Conservation (phyloP, 1,284 basidiomycete genomes). For the Mycena sp. region DNA sequence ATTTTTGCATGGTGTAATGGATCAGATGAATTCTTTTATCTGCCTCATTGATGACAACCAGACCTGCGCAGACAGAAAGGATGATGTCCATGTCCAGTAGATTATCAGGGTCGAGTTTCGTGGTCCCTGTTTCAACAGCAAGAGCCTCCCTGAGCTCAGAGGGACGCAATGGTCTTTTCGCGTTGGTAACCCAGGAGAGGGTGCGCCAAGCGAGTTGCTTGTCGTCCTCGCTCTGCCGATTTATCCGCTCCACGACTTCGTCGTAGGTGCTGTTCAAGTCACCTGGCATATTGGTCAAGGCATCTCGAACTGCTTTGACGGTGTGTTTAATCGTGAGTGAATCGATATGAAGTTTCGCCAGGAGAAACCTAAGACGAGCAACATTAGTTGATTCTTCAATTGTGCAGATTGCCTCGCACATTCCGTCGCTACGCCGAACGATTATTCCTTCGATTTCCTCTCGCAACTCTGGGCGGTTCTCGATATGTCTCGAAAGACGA, state of each 20-base stretch:
- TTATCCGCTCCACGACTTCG: not conserved
- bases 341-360: constrained; percentile 1
- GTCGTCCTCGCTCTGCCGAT: not conserved
- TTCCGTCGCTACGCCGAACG: not conserved
- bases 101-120: not conserved
- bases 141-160: constrained; percentile 1
- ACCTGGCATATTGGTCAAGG: not conserved
- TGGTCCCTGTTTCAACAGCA: not conserved
- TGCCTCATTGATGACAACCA: not conserved
- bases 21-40: not conserved
- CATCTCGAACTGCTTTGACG: not conserved
- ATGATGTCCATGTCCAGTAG: not conserved
- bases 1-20: constrained; percentile 1
- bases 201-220: not conserved
- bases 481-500: not conserved
- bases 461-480: not conserved
- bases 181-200: not conserved
- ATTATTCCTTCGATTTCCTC: not conserved
- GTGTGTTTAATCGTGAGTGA: not conserved
- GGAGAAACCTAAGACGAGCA: not conserved
- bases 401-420: not conserved
- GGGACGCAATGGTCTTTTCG: not conserved
- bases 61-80: not conserved
- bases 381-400: not conserved
- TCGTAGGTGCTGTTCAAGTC: not conserved